A percentile compares a stretch with the other conserved stretches of the same genome.
Evolutionary conservation across 2,329 filamentous ascomycete genomes (phyloP).

Genomic region (Hymenoscyphus occultus): DNA sequence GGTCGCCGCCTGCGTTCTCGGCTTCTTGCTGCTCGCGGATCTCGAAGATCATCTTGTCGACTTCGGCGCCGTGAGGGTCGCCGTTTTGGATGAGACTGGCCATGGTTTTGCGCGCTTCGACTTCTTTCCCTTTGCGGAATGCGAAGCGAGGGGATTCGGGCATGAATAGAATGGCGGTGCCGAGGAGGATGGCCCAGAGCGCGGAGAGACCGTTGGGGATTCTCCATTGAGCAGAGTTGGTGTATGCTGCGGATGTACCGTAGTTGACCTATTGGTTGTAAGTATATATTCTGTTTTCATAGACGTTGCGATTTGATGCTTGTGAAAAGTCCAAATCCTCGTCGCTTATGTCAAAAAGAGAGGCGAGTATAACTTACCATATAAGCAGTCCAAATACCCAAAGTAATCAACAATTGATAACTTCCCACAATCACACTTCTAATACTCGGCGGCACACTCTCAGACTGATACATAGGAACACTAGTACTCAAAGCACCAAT

Average conservation of each 20-base stretch:
- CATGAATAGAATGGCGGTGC: slow-evolving; percentile 49
- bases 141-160: slow-evolving; percentile 55
- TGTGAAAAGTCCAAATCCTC: too few species aligned
- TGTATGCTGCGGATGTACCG: slow-evolving; percentile 49
- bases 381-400: slow-evolving; percentile 60
- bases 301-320: neutral
- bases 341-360: too few species aligned
- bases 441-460: slow-evolving; percentile 62
- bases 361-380: slow-evolving; percentile 40
- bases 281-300: slow-evolving; percentile 28
- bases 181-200: slow-evolving; percentile 52
- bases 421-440: slow-evolving; percentile 61
- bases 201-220: slow-evolving; percentile 58
- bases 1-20: slow-evolving; percentile 40
- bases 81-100: slow-evolving; percentile 41
- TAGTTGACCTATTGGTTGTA: slow-evolving; percentile 52
- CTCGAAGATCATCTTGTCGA: slow-evolving; percentile 49
- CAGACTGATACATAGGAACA: slow-evolving; percentile 67
- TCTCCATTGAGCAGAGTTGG: slow-evolving; percentile 55
- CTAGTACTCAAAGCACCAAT: slow-evolving; percentile 63
- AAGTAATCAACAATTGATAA: slow-evolving; percentile 68
- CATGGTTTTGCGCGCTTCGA: slow-evolving; percentile 49
- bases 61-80: slow-evolving; percentile 40
- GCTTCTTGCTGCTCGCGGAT: slow-evolving; percentile 51
- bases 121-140: slow-evolving; percentile 45